Percentiles rank a stretch among this genome's conserved stretches.
phyloP scores from a whole-genome alignment of 257 asterid genomes.

The Jasminum sambac region DNA sequence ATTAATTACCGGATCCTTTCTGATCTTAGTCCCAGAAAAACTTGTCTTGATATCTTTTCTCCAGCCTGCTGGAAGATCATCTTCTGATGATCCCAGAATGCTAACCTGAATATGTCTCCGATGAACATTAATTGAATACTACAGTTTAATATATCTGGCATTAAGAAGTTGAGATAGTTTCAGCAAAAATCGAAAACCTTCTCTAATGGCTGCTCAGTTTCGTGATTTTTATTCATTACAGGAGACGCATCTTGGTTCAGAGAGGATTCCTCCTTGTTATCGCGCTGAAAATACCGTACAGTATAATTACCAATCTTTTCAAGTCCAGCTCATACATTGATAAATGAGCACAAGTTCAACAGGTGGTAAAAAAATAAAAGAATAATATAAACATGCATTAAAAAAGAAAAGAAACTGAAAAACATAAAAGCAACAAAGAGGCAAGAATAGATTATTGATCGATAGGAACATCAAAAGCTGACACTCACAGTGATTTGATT shows the following conservation, averaged over 20 bases:
- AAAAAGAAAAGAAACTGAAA: neutral
- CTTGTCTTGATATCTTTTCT: slow-evolving; percentile 51
- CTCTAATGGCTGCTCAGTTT: slow-evolving; percentile 10
- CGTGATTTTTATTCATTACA: slow-evolving; percentile 24
- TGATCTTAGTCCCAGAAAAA: slow-evolving; percentile 36
- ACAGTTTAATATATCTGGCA: slow-evolving; percentile 18
- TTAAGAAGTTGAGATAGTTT: slow-evolving; percentile 19
- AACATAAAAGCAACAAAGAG: slow-evolving; percentile 12
- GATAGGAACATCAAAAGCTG: slow-evolving; percentile 20
- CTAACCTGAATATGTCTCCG: slow-evolving; percentile 31
- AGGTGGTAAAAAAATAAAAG: neutral
- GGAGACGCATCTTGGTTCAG: slow-evolving; percentile 11
- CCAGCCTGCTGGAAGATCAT: slow-evolving; percentile 78
- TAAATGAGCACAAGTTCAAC: neutral
- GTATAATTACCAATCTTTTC: neutral
- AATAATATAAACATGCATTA: neutral
- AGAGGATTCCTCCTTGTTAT: slow-evolving; percentile 25
- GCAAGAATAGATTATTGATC: slow-evolving; percentile 2
- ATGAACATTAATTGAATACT: neutral
- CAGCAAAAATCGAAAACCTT: slow-evolving; percentile 34
- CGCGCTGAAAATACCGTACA: slow-evolving; percentile 24
- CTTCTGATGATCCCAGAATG: slow-evolving; percentile 28
- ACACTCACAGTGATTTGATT: slow-evolving; percentile 45
- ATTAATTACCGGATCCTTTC: slow-evolving; percentile 58
- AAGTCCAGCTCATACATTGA: neutral